Base-by-base conservation (phyloP, 495 filamentous ascomycete species). In the Sphaerosporella brunnea region DNA sequence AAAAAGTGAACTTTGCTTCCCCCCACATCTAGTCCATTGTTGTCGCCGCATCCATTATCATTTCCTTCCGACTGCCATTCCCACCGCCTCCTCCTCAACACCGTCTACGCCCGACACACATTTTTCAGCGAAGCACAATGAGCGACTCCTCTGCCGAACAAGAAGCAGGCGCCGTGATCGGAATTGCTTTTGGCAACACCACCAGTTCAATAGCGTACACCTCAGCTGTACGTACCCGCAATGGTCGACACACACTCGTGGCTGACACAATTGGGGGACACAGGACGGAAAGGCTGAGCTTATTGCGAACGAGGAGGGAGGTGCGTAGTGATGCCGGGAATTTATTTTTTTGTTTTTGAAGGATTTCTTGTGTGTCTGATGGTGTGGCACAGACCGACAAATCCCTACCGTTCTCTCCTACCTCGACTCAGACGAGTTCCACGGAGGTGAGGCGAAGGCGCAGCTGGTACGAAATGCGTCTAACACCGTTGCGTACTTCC, bases 271-370 rank as follows among this genome's bases (percentile, higher is more conserved):
- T 13, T 23, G 35, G 13, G 42, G n/a, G 32, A 15, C 58, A 52
- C 56, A 79, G 70, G 90, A 96, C 56, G 88, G 87, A 64, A 93
- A 88, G 68, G 79, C 85, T 51, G 85, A 93, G 63, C 88, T 97
- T 57, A 96, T 97, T 65, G 90, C 92, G 49, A 96, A 97, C 66
- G 92, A 97, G 67, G 90, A 96, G 66, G 90, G 90, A 74, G 85
- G 85, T 90, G 62, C 62, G 78, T 49, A 40, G 50, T n/a, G n/a
- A n/a, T n/a, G n/a, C n/a, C n/a, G 43, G 41, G 37, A 47, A 23
- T 32, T 18, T 45, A n/a, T n/a, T n/a, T 37, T 49, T 36, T 53
- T 46, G 18, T 19, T 40, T 10, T 34, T 8, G 30, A 23, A 40
- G 42, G 18, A 45, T 37, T 40, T n/a, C n/a, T n/a, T 53, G 54